phyloP scores from a whole-genome alignment of 768 basidiomycete species.

The Lactifluus volemus region DNA sequence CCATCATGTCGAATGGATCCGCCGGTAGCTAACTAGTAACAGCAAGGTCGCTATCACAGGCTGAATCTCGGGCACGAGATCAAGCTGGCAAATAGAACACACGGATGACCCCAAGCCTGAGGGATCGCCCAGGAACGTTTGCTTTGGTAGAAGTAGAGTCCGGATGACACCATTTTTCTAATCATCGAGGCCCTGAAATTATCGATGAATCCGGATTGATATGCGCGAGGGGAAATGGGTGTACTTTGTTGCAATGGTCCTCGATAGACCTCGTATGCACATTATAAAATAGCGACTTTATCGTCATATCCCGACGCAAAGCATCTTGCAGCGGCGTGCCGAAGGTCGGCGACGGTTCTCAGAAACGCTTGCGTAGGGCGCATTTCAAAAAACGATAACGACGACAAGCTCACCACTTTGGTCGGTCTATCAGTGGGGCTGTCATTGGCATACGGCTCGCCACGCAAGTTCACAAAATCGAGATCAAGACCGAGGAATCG shows the following conservation, averaged over 20 bases:
- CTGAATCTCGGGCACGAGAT: conserved; percentile 62
- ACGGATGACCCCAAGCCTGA: conserved; percentile 69
- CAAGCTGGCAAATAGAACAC: conserved; percentile 83
- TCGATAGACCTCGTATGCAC: conserved; percentile 80
- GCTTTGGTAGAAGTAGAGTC: conserved; percentile 76
- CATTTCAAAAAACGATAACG: not conserved
- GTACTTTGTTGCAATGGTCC: conserved; percentile 74
- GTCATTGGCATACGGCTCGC: conserved; percentile 80
- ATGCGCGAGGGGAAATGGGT: not conserved
- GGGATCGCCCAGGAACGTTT: conserved; percentile 93
- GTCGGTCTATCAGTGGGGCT: conserved; percentile 73
- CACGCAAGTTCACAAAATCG: conserved; percentile 90
- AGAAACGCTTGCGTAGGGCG: not conserved
- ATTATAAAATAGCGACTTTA: conserved; percentile 96
- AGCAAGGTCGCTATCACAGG: conserved; percentile 43
- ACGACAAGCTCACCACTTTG: conserved; percentile 49
- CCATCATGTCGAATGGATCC: not conserved
- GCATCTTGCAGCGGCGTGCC: conserved; percentile 93
- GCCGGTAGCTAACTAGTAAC: not conserved
- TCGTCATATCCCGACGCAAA: conserved; percentile 82
- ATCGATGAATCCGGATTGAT: not conserved
- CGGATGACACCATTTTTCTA: conserved; percentile 69
- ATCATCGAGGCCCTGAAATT: conserved; percentile 73
- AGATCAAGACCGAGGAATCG: conserved; percentile 69
- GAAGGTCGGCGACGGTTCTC: conserved; percentile 48